These are phyloP conservation scores for Fraxinus americana DNA, from an alignment of 257 asterid genomes.

Conservation along the genomic window DNA sequence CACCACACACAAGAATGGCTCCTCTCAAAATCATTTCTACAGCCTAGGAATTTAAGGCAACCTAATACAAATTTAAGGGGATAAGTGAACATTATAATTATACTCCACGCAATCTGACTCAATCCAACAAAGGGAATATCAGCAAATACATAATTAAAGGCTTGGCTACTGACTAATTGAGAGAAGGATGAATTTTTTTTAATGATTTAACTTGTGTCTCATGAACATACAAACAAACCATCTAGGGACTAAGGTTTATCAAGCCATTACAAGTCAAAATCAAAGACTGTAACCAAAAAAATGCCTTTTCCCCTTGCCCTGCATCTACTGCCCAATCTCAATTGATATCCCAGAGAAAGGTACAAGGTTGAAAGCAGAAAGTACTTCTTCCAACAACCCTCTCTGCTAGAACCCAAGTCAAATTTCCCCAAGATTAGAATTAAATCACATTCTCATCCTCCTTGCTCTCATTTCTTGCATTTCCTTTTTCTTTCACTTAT, in stretches of 20 bases:
- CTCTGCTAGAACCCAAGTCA: not conserved
- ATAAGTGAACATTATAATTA: conserved; percentile 1
- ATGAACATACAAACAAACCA: not conserved
- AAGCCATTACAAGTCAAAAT: conserved; percentile 7
- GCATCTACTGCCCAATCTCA: conserved; percentile 9
- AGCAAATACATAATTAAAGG: not conserved
- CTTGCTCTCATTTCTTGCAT: not conserved
- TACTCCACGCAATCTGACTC: not conserved
- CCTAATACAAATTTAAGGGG: not conserved
- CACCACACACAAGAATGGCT: not conserved
- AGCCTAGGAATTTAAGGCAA: not conserved
- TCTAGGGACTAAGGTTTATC: conserved; percentile 3
- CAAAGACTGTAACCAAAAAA: not conserved
- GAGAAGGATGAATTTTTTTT: not conserved
- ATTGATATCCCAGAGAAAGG: conserved; percentile 21
- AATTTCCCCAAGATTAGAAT: not conserved
- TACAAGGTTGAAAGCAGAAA: conserved; percentile 27
- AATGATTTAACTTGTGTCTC: not conserved
- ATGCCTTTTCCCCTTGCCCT: conserved; percentile 1
- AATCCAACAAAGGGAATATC: not conserved
- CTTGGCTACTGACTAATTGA: not conserved
- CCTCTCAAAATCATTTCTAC: not conserved
- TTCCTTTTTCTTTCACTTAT: not conserved
- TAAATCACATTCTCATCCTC: not conserved
- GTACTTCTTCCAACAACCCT: conserved; percentile 15